phyloP scores from a whole-genome alignment of 2,329 filamentous ascomycete species.

The Trichoderma sp. region DNA sequence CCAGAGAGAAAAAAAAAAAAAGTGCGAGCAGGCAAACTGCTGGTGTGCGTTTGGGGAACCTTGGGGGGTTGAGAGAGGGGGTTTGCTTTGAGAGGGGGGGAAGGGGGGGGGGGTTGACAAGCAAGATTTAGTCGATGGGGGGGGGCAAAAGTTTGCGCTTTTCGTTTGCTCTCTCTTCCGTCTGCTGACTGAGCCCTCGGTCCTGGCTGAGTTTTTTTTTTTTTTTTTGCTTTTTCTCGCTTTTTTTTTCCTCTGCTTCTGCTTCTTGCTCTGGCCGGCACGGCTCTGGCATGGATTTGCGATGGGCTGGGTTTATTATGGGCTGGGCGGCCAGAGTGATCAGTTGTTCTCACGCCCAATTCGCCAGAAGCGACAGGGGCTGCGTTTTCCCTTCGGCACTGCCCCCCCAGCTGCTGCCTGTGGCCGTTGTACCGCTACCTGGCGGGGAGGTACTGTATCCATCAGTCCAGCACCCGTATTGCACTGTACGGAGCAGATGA shows the following conservation, averaged over 20 bases:
- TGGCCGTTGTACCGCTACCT: neutral
- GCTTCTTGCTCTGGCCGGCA: neutral
- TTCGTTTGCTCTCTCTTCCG: neutral
- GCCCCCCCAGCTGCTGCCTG: slow-evolving; percentile 16
- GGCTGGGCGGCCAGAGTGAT: neutral
- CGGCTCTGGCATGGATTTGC: neutral
- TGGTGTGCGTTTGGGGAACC: slow-evolving; percentile 27
- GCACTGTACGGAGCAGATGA: too few species aligned
- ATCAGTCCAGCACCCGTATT: too few species aligned
- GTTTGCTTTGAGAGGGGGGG: slow-evolving; percentile 16
- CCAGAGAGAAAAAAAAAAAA: slow-evolving; percentile 21
- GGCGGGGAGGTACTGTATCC: neutral
- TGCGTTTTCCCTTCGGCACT: slow-evolving; percentile 1
- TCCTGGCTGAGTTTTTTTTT: neutral
- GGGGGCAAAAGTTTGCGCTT: slow-evolving; percentile 1
- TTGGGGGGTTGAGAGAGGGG: slow-evolving; percentile 16
- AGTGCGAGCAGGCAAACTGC: slow-evolving; percentile 23
- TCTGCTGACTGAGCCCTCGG: neutral
- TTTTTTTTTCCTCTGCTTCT: neutral
- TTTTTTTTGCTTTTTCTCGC: neutral
- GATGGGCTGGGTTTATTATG: slow-evolving; percentile 13
- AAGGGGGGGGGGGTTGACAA: slow-evolving; percentile 9
- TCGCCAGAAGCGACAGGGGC: neutral
- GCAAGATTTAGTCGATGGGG: slow-evolving; percentile 16
- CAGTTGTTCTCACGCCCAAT: slow-evolving; percentile 1